Evolutionary conservation across 2,329 filamentous ascomycete genomes (phyloP).

Genomic region (Penicillium sp.): DNA sequence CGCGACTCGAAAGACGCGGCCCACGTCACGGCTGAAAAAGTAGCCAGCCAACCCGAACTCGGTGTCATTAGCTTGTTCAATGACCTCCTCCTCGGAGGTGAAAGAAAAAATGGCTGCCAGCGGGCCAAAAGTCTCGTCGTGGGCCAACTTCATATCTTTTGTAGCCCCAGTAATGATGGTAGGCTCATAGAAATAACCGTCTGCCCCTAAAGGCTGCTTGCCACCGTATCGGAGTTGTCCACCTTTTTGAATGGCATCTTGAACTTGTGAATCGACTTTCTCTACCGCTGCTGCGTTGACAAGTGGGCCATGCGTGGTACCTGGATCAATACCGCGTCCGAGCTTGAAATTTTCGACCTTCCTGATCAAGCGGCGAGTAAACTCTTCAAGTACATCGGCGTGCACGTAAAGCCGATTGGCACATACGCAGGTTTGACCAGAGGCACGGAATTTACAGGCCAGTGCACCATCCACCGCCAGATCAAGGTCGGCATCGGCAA

Average conservation of each 20-base stretch:
- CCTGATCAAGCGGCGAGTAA: not conserved
- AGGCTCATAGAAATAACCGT: conserved; percentile 2
- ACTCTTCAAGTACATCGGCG: not conserved
- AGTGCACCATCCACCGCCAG: conserved; percentile 2
- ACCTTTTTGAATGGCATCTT: not conserved
- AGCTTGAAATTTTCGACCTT: not conserved
- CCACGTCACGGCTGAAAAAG: conserved; percentile 1
- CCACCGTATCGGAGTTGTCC: too few species aligned
- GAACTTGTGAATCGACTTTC: not conserved
- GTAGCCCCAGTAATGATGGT: not conserved
- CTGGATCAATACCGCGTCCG: conserved; percentile 3
- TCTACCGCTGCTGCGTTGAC: conserved; percentile 5
- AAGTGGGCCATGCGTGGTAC: conserved; percentile 7
- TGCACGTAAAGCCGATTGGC: conserved; percentile 2
- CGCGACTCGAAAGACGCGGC: not conserved
- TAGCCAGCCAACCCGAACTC: conserved; percentile 5
- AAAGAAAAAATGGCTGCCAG: conserved; percentile 1
- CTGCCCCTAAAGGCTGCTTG: too few species aligned
- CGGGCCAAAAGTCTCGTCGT: conserved; percentile 12
- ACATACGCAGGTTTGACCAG: conserved; percentile 13
- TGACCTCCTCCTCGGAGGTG: not conserved
- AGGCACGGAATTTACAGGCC: conserved; percentile 4
- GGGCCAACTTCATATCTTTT: conserved; percentile 14
- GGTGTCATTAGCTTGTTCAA: not conserved
- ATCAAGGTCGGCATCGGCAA: conserved; percentile 6